These are phyloP conservation scores for Neonectria neomacrospora DNA, from an alignment of 2,329 filamentous ascomycete genomes.

Conservation along the genomic window DNA sequence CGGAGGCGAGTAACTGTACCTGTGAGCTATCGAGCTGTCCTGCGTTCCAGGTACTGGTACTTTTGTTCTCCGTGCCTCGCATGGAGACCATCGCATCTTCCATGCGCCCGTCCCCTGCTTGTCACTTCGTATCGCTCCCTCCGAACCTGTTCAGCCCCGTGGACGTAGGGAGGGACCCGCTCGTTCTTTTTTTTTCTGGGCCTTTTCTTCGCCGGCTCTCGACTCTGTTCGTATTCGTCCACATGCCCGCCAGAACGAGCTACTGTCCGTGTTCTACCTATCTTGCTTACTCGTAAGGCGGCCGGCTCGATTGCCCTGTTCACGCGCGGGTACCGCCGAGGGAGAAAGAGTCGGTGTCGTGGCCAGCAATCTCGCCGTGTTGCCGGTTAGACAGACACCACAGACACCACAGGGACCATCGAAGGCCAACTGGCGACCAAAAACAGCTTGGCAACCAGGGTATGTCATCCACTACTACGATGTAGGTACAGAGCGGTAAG, in stretches of 20 bases:
- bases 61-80: conserved; percentile 39
- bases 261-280: conserved; percentile 17
- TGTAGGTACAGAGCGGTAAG: conserved; percentile 17
- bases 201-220: conserved; percentile 13
- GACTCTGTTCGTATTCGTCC: conserved; percentile 25
- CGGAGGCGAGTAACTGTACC: conserved; percentile 19
- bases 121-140: conserved; percentile 40
- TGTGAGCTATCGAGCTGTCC: conserved; percentile 27
- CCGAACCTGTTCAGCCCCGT: conserved; percentile 16
- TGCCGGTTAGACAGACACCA: conserved; percentile 17
- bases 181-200: conserved; percentile 21
- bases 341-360: conserved; percentile 18
- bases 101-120: conserved; percentile 40
- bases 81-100: conserved; percentile 39
- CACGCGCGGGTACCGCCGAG: conserved; percentile 11
- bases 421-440: conserved; percentile 22
- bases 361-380: conserved; percentile 15
- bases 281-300: conserved; percentile 8
- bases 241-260: conserved; percentile 12
- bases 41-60: conserved; percentile 39
- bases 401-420: conserved; percentile 29
- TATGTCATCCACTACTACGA: conserved; percentile 20
- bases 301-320: not conserved
- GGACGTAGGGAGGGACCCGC: conserved; percentile 24
- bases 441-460: conserved; percentile 12